Conservation (phyloP, 805 yeast species). For the Hanseniaspora guilliermondii region DNA sequence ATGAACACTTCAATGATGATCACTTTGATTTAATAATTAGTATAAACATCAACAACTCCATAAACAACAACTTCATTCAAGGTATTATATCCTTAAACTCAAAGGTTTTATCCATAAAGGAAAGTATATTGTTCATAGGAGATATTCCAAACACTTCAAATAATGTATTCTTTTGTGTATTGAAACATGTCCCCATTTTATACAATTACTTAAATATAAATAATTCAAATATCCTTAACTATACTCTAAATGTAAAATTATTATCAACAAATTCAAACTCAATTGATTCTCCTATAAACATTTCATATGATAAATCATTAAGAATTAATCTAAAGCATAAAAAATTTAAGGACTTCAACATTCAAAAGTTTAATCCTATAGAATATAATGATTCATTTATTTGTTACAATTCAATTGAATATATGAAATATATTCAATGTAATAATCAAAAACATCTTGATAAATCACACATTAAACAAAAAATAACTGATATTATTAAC, state of each 20-base stretch:
- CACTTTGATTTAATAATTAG: neutral
- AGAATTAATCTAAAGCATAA: neutral
- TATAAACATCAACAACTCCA: neutral
- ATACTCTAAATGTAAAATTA: slow-evolving; percentile 4
- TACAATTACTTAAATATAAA: slow-evolving; percentile 1
- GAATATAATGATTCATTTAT: neutral
- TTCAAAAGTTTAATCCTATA: neutral
- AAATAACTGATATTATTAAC: neutral
- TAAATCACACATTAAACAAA: neutral
- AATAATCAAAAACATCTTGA: neutral
- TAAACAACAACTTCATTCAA: neutral
- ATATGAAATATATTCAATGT: neutral
- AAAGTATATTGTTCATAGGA: slow-evolving; percentile 1
- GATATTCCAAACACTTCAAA: neutral
- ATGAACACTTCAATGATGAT: neutral
- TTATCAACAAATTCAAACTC: neutral
- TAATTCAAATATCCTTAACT: neutral
- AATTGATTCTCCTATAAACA: neutral
- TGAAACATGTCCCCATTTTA: neutral
- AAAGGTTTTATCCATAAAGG: neutral
- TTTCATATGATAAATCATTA: neutral
- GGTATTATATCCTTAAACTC: slow-evolving; percentile 3
- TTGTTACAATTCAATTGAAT: neutral
- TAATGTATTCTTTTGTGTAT: neutral
- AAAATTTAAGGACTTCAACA: neutral